Evolutionary conservation across 108 stramenopile genomes (phyloP).

Genomic region (Bacterosira constricta): DNA sequence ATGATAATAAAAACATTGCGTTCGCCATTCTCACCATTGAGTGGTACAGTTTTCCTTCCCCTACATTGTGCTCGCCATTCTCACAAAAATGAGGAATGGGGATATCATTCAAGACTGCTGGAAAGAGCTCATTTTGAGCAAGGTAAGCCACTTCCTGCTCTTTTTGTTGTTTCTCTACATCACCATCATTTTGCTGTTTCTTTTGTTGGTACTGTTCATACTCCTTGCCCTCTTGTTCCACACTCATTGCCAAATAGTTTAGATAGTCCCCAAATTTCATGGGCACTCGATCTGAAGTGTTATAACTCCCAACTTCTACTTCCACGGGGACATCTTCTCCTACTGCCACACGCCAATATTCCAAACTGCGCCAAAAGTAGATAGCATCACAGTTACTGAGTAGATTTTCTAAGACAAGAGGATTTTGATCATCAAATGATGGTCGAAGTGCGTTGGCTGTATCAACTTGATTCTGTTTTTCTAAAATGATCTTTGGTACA

Average conservation of each 20-base stretch:
- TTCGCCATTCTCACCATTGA: too few species aligned
- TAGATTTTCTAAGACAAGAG: slow-evolving; percentile 50
- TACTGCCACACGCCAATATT: slow-evolving; percentile 51
- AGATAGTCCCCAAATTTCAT: slow-evolving; percentile 68
- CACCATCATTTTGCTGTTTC: neutral
- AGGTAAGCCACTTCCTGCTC: slow-evolving; percentile 67
- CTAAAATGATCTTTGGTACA: neutral
- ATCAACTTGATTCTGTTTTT: slow-evolving; percentile 31
- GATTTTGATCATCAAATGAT: slow-evolving; percentile 48
- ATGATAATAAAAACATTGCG: too few species aligned
- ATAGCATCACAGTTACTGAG: slow-evolving; percentile 43
- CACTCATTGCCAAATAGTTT: slow-evolving; percentile 60
- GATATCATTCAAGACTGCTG: slow-evolving; percentile 54
- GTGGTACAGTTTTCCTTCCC: slow-evolving; percentile 68
- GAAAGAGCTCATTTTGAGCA: slow-evolving; percentile 78
- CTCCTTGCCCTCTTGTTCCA: slow-evolving; percentile 46
- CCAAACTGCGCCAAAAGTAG: slow-evolving; percentile 55
- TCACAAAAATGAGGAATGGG: slow-evolving; percentile 60
- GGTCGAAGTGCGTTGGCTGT: slow-evolving; percentile 47
- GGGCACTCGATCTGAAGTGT: slow-evolving; percentile 32
- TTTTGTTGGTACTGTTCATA: slow-evolving; percentile 1
- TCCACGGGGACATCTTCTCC: slow-evolving; percentile 39
- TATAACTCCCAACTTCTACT: slow-evolving; percentile 66
- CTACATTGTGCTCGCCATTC: slow-evolving; percentile 39
- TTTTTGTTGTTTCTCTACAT: slow-evolving; percentile 16